Base-by-base conservation (phyloP, 1,139 yeast genomes). In the Lodderomyces elongisporus region DNA sequence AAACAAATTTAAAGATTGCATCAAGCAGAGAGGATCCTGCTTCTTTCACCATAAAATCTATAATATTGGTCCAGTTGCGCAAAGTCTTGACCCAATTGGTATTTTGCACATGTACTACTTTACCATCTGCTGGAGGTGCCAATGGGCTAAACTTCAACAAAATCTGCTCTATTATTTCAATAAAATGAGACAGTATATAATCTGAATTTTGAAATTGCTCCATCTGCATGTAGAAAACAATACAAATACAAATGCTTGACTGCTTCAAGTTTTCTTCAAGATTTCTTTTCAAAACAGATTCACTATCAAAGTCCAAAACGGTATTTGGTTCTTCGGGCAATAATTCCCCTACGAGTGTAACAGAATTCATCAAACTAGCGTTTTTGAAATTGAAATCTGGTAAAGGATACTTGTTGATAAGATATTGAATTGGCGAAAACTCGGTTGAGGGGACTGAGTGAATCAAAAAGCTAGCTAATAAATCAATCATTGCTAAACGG, bases 151-250 rank as follows among this genome's bases (percentile, higher is more conserved):
- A 66, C 36, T 60, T 63, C 22, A 37, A 38, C 20, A 69, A 51
- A 3, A 66, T 51, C 2, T 39, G 32, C 31, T 64, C 69, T 20
- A 69, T 40, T 22, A 67, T 57, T 3, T 27, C 32, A 1, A 51
- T 41, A 23, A 66, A 42, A 28, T 60, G 62, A 3, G 39, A 29
- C 0, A 70, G 47, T 26, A 67, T 51, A 35, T 45, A 68, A 18
- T 66, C 71, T 1, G 60, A 48, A 35, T 63, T 58, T 42, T 67
- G 73, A 35, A 66, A 62, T 41, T 62, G 70, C 41, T 66, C 69
- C 20, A 69, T 49, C 44, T 68, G 74, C 25, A 65, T 46, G 43
- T 63, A 67, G 22, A 63, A 50, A 2, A 66, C 49, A 15, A 67
- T 37, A 0, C 67, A 41, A 39, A 66, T 70, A 7, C 57, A 49